A percentile compares a stretch with the other conserved stretches of the same genome.
phyloP scores from a whole-genome alignment of 176 grass and related monocot genomes.

The Musa beccarii region DNA sequence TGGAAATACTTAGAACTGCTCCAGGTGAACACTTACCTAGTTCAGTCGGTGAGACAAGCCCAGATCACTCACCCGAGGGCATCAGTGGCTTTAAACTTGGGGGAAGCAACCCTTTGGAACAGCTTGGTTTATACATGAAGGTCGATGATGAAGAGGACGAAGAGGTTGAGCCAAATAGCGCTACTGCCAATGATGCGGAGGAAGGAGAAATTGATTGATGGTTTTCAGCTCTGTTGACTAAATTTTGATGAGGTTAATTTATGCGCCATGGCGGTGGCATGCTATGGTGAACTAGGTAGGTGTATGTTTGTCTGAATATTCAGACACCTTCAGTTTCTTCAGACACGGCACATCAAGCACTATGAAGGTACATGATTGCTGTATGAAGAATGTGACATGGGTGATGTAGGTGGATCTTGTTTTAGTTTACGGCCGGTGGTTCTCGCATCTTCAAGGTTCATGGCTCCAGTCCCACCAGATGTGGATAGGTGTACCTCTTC shows the following conservation, averaged over 20 bases:
- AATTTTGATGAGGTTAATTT: neutral
- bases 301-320: neutral
- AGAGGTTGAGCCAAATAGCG: constrained; percentile 42
- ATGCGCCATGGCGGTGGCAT: neutral
- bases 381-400: neutral
- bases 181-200: constrained; percentile 43
- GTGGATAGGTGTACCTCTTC: neutral
- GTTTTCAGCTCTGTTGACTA: constrained; percentile 7
- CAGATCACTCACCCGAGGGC: constrained; percentile 42
- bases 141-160: constrained; percentile 78
- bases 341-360: neutral
- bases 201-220: constrained; percentile 91
- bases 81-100: constrained; percentile 62
- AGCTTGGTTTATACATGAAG: constrained; percentile 89
- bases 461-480: neutral
- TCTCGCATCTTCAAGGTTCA: too few species aligned
- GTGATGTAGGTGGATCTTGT: neutral
- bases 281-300: neutral
- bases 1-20: constrained; percentile 71
- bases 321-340: too few species aligned
- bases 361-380: neutral
- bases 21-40: constrained; percentile 52
- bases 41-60: constrained; percentile 65
- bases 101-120: constrained; percentile 66
- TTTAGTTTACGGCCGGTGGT: neutral